These are phyloP conservation scores for Oryza officinalis DNA, from an alignment of 176 grass and related monocot species.

Conservation along the genomic window DNA sequence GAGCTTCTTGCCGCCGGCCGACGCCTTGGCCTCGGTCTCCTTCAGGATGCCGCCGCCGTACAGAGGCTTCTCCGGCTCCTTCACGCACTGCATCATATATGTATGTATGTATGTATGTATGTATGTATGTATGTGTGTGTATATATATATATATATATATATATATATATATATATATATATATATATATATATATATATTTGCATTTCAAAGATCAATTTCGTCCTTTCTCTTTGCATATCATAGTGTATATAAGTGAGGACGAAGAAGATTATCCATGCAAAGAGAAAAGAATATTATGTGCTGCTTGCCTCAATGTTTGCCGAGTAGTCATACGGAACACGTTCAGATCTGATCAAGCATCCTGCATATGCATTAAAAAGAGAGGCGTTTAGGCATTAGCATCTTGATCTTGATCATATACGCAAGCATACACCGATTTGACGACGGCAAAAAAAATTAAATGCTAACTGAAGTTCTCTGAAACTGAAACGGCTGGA, in stretches of 20 bases:
- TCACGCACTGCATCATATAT: conserved; percentile 44
- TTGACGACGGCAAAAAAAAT: no score
- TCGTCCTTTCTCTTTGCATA: neutral
- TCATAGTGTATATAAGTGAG: neutral
- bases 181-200: neutral
- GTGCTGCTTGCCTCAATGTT: conserved; percentile 45
- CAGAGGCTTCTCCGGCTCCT: conserved; percentile 50
- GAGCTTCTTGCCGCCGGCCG: conserved; percentile 34
- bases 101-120: no score
- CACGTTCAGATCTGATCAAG: conserved; percentile 37
- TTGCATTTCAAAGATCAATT: neutral
- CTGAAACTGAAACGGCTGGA: neutral
- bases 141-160: no score
- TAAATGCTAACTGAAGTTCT: neutral
- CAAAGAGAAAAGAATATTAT: neutral
- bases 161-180: no score
- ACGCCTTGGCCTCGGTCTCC: neutral
- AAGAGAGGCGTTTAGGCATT: neutral
- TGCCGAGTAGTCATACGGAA: conserved; percentile 70
- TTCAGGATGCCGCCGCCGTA: conserved; percentile 72
- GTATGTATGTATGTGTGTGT: no score
- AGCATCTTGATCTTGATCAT: conserved; percentile 14
- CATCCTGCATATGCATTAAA: conserved; percentile 17
- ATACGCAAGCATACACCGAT: neutral
- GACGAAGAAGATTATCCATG: neutral